Evolutionary conservation across 164 flowering plant species (phyloP).

Genomic region (Chimonanthus salicifolius): DNA sequence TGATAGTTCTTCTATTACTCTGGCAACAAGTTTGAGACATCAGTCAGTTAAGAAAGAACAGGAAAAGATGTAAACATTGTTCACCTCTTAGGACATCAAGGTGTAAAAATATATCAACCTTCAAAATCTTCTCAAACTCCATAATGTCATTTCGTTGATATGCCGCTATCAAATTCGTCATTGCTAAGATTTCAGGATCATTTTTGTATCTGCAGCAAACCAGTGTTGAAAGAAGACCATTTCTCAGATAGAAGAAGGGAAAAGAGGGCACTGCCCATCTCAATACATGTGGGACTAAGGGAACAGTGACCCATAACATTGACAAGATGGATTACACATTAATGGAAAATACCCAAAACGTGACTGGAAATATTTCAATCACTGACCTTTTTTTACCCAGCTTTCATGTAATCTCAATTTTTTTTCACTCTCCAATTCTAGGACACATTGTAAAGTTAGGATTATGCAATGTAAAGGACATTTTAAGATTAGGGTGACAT

Average conservation of each 20-base stretch:
- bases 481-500: not conserved
- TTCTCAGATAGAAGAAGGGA: too few species aligned
- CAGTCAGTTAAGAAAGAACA: slow-evolving; percentile 1
- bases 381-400: not conserved
- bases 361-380: not conserved
- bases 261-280: not conserved
- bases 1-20: slow-evolving; percentile 90
- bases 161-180: slow-evolving; percentile 97
- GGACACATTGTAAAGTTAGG: not conserved
- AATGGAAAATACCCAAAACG: not conserved
- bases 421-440: not conserved
- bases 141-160: slow-evolving; percentile 90
- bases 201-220: slow-evolving; percentile 65
- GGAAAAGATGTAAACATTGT: not conserved
- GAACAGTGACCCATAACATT: not conserved
- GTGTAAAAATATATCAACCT: slow-evolving; percentile 31
- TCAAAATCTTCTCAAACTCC: slow-evolving; percentile 92
- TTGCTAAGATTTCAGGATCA: slow-evolving; percentile 95
- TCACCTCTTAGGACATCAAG: not conserved
- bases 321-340: not conserved
- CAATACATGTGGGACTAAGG: not conserved
- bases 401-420: not conserved
- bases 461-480: not conserved
- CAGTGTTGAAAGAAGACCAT: not conserved
- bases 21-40: slow-evolving; percentile 20